phyloP scores from a whole-genome alignment of 2,329 filamentous ascomycete genomes.

The Diaporthe velutina region DNA sequence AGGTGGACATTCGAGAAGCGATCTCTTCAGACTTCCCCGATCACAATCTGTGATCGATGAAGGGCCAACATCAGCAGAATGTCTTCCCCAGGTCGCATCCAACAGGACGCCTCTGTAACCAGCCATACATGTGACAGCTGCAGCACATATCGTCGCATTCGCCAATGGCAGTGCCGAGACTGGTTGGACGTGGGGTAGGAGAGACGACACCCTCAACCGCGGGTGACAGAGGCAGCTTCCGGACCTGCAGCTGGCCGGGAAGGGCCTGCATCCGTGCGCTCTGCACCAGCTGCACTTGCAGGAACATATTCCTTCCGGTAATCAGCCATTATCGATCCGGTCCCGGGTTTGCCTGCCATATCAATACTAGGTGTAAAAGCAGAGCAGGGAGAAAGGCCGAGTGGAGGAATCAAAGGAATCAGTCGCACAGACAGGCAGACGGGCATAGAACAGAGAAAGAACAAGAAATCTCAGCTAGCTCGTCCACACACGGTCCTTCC shows the following conservation, averaged over 20 bases:
- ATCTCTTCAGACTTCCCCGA: slow-evolving; percentile 11
- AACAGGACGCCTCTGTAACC: neutral
- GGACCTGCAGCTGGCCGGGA: slow-evolving; percentile 27
- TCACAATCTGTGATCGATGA: neutral
- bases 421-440: neutral
- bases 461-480: no score
- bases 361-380: neutral
- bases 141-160: slow-evolving; percentile 21
- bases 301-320: neutral
- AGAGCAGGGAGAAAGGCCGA: neutral
- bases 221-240: slow-evolving; percentile 24
- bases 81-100: neutral
- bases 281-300: neutral
- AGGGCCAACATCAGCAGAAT: neutral
- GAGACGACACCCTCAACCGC: slow-evolving; percentile 9
- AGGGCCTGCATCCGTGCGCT: slow-evolving; percentile 3
- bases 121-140: slow-evolving; percentile 28
- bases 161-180: neutral
- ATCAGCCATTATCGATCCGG: neutral
- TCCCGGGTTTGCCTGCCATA: slow-evolving; percentile 8
- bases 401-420: neutral
- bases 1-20: no score
- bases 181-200: neutral
- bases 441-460: neutral
- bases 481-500: neutral